Evolutionary conservation across 176 grass and related monocot species (phyloP), one percentile per base, ranked within the genome.

Genomic region (Cocos nucifera): DNA sequence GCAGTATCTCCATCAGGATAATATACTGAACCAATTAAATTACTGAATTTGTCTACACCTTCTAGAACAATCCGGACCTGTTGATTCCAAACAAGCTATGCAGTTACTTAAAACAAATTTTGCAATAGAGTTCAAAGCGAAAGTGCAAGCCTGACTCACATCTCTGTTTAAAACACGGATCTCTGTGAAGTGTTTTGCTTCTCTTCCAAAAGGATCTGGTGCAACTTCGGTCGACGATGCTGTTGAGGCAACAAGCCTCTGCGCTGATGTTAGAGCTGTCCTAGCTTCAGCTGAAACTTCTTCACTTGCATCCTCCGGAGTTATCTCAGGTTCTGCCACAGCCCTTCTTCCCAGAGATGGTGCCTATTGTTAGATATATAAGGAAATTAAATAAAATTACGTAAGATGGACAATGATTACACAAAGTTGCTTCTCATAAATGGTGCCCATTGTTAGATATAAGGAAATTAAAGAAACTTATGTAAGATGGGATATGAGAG

Each of bases 31-130:
- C 87, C 93, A 73, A 98, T 88, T 72, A 98, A 82, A 69, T 92
- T 98, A 51, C 72, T 80, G 52, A 80, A 91, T 59, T 78, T 92
- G 73, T 98, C 93, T 61, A 89, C 86, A 19, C 93, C 93, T 74
- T 98, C 93, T 53, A 98, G 81, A 61, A 98, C 93, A 79, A 98
- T 86, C 21, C 87, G 73, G 39, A 98, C 93, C 93, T 98, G 68
- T 12, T 63, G 58, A 55, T 52, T 65, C 20, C 52, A 30, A 65
- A 65, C 56, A 61, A 17, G 32, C 32, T 35, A 35, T 35, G 32
- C 32, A 35, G 32, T 35, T 8, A 35, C 8, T 35, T 7, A 9
- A 35, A 35, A 35, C 7, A 35, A 35, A 32, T 8, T 35, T 35
- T 35, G 32, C 32, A 35, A 35, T 35, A 35, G 32, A 35, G 32